Conservation (phyloP, 805 yeast genomes). For the Metschnikowia proteae region DNA sequence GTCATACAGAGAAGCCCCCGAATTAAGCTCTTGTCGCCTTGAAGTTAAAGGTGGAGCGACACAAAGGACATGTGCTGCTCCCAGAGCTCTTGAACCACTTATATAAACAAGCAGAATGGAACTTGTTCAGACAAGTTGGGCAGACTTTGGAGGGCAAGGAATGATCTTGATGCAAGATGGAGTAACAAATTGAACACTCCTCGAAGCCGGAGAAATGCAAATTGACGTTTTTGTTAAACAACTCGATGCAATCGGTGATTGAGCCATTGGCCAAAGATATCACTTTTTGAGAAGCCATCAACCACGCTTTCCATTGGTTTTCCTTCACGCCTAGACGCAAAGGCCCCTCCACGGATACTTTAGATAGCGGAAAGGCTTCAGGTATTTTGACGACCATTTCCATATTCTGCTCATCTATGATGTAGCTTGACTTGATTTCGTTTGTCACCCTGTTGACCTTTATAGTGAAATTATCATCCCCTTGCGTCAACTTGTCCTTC, state of each 20-base stretch:
- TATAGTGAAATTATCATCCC: slow-evolving; percentile 49
- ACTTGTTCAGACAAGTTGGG: slow-evolving; percentile 86
- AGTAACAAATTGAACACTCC: slow-evolving; percentile 96
- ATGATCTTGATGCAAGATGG: slow-evolving; percentile 84
- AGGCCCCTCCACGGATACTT: slow-evolving; percentile 72
- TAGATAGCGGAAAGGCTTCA: slow-evolving; percentile 68
- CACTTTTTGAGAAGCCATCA: slow-evolving; percentile 82
- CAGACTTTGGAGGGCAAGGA: slow-evolving; percentile 88
- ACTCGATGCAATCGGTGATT: slow-evolving; percentile 60
- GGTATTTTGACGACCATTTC: slow-evolving; percentile 79
- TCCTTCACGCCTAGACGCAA: slow-evolving; percentile 85
- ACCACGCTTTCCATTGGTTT: slow-evolving; percentile 92
- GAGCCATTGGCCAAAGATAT: slow-evolving; percentile 73
- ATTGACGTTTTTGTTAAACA: slow-evolving; percentile 69
- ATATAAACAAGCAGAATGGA: slow-evolving; percentile 93
- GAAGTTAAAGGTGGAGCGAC: slow-evolving; percentile 66
- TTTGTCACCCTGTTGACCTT: slow-evolving; percentile 57
- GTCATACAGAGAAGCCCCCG: background rate
- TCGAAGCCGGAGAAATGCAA: slow-evolving; percentile 90
- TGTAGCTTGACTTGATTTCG: slow-evolving; percentile 69
- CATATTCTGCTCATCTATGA: slow-evolving; percentile 83
- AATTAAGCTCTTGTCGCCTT: slow-evolving; percentile 18
- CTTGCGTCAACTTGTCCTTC: slow-evolving; percentile 28
- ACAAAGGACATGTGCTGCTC: slow-evolving; percentile 88
- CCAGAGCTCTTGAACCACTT: slow-evolving; percentile 97